These are phyloP conservation scores for Lactuca sativa DNA, from an alignment of 129 eudicot species.

Conservation along the genomic window DNA sequence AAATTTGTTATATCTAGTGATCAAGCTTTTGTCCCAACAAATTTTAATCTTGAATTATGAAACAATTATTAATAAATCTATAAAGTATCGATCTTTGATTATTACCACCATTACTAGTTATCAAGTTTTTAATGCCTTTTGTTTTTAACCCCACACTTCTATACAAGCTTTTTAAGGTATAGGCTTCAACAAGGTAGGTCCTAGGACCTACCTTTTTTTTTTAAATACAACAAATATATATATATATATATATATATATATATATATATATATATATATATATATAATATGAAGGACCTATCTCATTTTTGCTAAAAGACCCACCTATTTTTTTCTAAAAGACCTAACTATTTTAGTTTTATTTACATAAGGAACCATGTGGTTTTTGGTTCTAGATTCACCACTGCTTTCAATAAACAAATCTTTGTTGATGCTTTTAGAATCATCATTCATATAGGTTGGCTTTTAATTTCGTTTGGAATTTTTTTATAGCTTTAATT, in stretches of 20 bases:
- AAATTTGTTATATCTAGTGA: neutral
- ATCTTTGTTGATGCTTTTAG: neutral
- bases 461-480: neutral
- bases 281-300: too few species aligned
- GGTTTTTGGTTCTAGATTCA: neutral
- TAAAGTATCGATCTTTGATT: neutral
- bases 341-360: too few species aligned
- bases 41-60: neutral
- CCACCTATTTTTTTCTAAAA: too few species aligned
- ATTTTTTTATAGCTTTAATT: neutral
- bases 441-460: neutral
- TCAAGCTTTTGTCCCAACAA: slow-evolving; percentile 1
- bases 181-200: too few species aligned
- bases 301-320: too few species aligned
- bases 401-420: neutral
- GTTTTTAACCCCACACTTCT: neutral
- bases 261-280: too few species aligned
- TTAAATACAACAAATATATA: too few species aligned
- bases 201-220: too few species aligned
- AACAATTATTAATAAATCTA: neutral
- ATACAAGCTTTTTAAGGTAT: neutral
- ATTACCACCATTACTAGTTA: neutral
- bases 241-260: too few species aligned
- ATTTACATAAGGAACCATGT: neutral
- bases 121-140: neutral